Evolutionary conservation across 495 filamentous ascomycete species (phyloP).

Genomic region (Glonium stellatum): DNA sequence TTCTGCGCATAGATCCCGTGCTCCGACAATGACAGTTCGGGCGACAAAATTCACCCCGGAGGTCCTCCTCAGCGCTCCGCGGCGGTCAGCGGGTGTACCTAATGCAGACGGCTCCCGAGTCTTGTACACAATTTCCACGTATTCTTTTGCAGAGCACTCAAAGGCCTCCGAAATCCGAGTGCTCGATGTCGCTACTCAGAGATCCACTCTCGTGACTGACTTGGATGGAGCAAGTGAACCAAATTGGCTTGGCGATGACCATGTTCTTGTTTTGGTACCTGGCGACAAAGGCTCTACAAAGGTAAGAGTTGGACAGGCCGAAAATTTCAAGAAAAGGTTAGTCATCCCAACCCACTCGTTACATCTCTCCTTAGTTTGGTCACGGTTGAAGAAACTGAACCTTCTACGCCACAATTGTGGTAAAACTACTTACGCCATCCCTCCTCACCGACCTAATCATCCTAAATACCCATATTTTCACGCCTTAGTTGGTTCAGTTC

Average conservation of each 20-base stretch:
- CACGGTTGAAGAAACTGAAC: too few species aligned
- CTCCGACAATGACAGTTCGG: constrained; percentile 30
- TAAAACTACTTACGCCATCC: not conserved
- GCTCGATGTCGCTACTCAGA: constrained; percentile 62
- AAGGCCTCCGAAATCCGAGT: constrained; percentile 69
- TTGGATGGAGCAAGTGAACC: constrained; percentile 59
- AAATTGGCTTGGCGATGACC: constrained; percentile 62
- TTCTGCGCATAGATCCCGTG: not conserved
- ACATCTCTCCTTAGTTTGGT: not conserved
- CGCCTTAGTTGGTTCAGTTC: not conserved
- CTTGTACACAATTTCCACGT: constrained; percentile 68
- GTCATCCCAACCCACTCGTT: not conserved
- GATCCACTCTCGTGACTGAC: constrained; percentile 58
- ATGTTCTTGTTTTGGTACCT: constrained; percentile 57
- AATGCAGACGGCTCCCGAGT: constrained; percentile 63
- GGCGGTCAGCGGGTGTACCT: constrained; percentile 68
- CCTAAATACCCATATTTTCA: not conserved
- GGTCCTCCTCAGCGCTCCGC: constrained; percentile 76
- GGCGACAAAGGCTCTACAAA: constrained; percentile 62
- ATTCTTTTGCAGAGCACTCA: constrained; percentile 74
- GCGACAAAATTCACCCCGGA: constrained; percentile 38
- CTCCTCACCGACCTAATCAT: not conserved
- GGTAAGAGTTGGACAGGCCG: constrained; percentile 40
- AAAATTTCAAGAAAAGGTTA: constrained; percentile 21
- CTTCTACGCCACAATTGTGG: too few species aligned